phyloP scores from a whole-genome alignment of 1,139 yeast species.

The Geotrichum reessii region DNA sequence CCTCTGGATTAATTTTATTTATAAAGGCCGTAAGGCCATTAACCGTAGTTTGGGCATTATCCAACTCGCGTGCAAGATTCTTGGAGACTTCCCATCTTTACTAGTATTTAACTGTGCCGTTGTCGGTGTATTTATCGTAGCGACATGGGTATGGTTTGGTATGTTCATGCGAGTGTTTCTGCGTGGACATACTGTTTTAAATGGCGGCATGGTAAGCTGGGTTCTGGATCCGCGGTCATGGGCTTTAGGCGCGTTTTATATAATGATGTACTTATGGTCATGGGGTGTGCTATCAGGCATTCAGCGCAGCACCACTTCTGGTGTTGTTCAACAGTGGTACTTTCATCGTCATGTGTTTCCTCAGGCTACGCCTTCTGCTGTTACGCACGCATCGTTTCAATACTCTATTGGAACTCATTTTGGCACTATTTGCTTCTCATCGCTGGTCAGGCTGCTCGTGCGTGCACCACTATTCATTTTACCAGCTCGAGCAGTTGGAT shows the following conservation, averaged over 20 bases:
- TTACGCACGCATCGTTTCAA: constrained; percentile 28
- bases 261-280: constrained; percentile 41
- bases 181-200: constrained; percentile 32
- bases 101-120: constrained; percentile 31
- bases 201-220: constrained; percentile 30
- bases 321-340: constrained; percentile 40
- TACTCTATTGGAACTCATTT: constrained; percentile 35
- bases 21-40: constrained; percentile 32
- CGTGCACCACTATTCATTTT: constrained; percentile 37
- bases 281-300: constrained; percentile 40
- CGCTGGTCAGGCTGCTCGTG: constrained; percentile 33
- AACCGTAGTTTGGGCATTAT: constrained; percentile 38
- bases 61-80: constrained; percentile 35
- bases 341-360: constrained; percentile 32
- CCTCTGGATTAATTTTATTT: constrained; percentile 35
- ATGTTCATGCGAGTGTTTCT: constrained; percentile 38
- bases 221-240: constrained; percentile 34
- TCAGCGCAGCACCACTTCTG: constrained; percentile 36
- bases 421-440: constrained; percentile 38
- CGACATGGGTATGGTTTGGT: constrained; percentile 37
- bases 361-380: constrained; percentile 24
- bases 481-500: constrained; percentile 31
- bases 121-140: constrained; percentile 29
- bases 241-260: constrained; percentile 36
- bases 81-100: constrained; percentile 33